Evolutionary conservation across 192 early-diverging fungal genomes (phyloP).

Genomic region (Helicostylum pulchrum): DNA sequence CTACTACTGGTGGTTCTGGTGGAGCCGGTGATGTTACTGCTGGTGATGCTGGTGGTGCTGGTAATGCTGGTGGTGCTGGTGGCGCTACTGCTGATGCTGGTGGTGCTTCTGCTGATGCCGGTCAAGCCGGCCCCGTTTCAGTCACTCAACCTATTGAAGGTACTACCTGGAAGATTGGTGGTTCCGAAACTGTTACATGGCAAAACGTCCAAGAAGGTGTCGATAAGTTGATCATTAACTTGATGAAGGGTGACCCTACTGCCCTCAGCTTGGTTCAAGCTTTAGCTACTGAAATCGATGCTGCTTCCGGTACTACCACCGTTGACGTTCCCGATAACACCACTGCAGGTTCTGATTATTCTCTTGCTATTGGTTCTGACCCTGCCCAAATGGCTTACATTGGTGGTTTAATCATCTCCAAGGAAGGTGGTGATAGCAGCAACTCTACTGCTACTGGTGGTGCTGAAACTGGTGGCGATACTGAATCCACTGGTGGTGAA

Average conservation of each 20-base stretch:
- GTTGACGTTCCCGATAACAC: constrained; percentile 15
- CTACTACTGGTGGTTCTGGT: not conserved
- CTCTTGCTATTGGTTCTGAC: constrained; percentile 20
- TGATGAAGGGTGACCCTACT: constrained; percentile 21
- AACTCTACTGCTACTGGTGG: not conserved
- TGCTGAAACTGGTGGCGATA: no score
- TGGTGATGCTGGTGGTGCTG: not conserved
- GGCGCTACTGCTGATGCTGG: not conserved
- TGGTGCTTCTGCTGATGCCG: not conserved
- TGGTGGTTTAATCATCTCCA: constrained; percentile 14
- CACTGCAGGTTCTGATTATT: constrained; percentile 17
- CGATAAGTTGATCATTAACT: constrained; percentile 15
- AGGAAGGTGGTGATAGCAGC: no score
- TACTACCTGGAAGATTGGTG: constrained; percentile 20
- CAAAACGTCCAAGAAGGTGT: constrained; percentile 1
- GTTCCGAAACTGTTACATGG: constrained; percentile 16
- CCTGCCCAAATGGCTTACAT: constrained; percentile 22
- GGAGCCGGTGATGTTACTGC: not conserved
- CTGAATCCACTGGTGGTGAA: not conserved
- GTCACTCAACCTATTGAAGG: constrained; percentile 23
- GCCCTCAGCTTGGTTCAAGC: constrained; percentile 14
- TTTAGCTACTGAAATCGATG: constrained; percentile 9
- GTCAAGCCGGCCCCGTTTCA: not conserved
- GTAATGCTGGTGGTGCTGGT: not conserved
- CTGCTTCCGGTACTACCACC: not conserved